Percentiles rank a stretch among this genome's conserved stretches.
Conservation (phyloP, 352 stramenopile species). For the Phytophthora macrochlamydospora region DNA sequence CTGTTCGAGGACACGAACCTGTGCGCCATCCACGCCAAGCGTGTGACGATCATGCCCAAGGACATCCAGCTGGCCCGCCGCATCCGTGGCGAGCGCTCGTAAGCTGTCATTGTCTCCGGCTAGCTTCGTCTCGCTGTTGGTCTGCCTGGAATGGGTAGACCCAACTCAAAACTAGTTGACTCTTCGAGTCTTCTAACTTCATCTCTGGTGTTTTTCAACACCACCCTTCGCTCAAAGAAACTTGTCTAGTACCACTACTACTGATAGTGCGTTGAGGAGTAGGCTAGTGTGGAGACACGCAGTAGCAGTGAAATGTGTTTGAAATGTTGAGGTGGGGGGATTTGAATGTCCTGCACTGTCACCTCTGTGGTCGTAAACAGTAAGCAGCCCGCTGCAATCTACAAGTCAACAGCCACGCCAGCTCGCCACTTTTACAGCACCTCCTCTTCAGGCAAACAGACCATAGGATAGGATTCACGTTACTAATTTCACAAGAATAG, state of each 20-base stretch:
- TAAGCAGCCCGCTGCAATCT: too few species aligned
- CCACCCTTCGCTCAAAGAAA: constrained; percentile 69
- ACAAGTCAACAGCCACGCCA: too few species aligned
- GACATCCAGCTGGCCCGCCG: constrained; percentile 94
- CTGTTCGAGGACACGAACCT: constrained; percentile 93
- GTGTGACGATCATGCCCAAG: constrained; percentile 95
- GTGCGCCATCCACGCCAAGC: constrained; percentile 94
- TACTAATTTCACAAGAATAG: too few species aligned
- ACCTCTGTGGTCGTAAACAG: too few species aligned
- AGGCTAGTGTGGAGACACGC: not conserved
- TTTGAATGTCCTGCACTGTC: not conserved
- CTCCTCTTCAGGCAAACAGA: too few species aligned
- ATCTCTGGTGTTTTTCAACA: constrained; percentile 87
- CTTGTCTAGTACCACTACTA: constrained; percentile 6
- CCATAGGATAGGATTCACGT: too few species aligned
- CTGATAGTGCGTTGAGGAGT: not conserved
- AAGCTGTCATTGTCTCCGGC: constrained; percentile 39
- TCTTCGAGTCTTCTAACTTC: constrained; percentile 19
- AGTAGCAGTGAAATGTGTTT: not conserved
- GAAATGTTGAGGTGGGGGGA: not conserved
- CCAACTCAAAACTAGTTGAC: constrained; percentile 8
- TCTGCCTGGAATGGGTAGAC: not conserved
- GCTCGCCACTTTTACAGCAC: too few species aligned
- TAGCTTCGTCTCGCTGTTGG: constrained; percentile 7
- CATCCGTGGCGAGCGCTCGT: constrained; percentile 90